A percentile compares a stretch with the other conserved stretches of the same genome.
phyloP scores from a whole-genome alignment of 305 asterid genomes.

The Rubia balearica region DNA sequence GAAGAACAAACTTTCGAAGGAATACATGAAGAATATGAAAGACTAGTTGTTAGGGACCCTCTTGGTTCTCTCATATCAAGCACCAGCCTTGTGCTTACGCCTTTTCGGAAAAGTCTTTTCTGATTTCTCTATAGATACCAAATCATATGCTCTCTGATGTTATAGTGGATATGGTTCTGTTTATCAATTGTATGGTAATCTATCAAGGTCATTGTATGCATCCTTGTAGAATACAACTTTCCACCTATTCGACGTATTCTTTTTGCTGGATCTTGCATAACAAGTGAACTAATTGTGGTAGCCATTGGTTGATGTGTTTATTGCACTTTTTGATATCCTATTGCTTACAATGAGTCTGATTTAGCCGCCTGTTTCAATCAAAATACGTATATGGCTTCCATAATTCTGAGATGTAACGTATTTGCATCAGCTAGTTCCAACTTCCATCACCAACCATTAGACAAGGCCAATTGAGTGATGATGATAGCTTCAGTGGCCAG shows the following conservation, averaged over 20 bases:
- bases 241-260: not conserved
- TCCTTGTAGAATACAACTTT: not conserved
- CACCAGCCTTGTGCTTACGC: not conserved
- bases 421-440: not conserved
- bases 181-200: not conserved
- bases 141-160: conserved; percentile 3
- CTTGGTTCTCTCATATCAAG: not conserved
- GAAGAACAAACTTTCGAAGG: conserved; percentile 84
- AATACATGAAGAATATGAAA: conserved; percentile 89
- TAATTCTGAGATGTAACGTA: too few relatives aligned
- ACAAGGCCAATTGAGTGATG: not conserved
- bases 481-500: conserved; percentile 4
- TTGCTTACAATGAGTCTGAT: too few relatives aligned
- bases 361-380: too few relatives aligned
- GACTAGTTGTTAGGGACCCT: conserved; percentile 23
- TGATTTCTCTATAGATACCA: conserved; percentile 1
- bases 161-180: not conserved
- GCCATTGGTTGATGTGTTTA: not conserved
- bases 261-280: not conserved
- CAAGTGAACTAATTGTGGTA: not conserved
- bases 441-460: not conserved
- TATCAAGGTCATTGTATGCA: not conserved
- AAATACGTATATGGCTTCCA: too few relatives aligned
- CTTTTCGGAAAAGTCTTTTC: not conserved
- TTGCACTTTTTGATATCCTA: too few relatives aligned